These are phyloP conservation scores for Cicer cuneatum DNA, from an alignment of 306 rosid genomes.

Conservation along the genomic window DNA sequence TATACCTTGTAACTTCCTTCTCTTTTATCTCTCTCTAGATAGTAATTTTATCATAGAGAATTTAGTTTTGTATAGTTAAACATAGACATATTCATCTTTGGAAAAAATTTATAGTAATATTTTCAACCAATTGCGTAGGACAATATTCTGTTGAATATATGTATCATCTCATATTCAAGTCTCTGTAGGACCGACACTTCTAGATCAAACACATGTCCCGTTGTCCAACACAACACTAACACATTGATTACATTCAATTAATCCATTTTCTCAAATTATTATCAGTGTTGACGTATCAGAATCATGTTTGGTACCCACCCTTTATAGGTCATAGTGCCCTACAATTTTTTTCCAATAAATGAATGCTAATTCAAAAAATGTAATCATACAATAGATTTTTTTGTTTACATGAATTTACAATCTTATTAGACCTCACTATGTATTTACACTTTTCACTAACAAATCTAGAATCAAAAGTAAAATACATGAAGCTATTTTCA, in stretches of 20 bases:
- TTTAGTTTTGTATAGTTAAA: not conserved
- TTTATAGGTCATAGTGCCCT: not conserved
- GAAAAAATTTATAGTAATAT: not conserved
- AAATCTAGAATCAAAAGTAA: too few relatives aligned
- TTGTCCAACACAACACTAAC: too few relatives aligned
- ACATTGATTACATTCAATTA: too few relatives aligned
- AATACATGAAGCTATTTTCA: not conserved
- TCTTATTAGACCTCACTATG: not conserved
- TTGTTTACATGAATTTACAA: not conserved
- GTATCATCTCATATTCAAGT: too few relatives aligned
- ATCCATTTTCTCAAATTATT: too few relatives aligned
- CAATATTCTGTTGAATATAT: not conserved
- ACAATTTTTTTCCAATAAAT: not conserved
- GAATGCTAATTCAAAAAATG: not conserved
- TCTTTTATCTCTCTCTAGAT: conserved; percentile 8
- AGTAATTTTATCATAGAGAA: not conserved
- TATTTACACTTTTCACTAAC: too few relatives aligned
- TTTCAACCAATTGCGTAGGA: conserved; percentile 17
- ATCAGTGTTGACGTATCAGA: too few relatives aligned
- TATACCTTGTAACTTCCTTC: conserved; percentile 63
- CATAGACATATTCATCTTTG: not conserved
- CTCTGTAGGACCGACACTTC: too few relatives aligned
- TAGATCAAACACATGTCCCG: too few relatives aligned
- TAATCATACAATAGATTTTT: not conserved
- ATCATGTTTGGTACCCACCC: too few relatives aligned